Conservation (phyloP, 2,329 filamentous ascomycete species). For the Colletotrichum tofieldiae region DNA sequence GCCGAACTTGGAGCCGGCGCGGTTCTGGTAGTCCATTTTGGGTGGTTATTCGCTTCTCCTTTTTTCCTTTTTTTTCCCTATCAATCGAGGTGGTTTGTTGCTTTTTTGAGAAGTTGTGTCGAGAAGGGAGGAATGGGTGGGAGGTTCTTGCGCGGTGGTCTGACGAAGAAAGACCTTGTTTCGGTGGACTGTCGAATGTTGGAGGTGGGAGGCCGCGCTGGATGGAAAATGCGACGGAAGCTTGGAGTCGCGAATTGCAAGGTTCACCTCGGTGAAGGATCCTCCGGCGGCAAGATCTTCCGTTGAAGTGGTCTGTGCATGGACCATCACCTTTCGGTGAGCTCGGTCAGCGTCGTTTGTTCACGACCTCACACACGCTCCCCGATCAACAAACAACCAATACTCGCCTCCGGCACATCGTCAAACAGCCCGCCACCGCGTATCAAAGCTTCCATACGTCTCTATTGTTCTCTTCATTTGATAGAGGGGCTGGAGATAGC, state of each 20-base stretch:
- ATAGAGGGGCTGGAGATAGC: not conserved
- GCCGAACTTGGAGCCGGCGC: constrained; percentile 97
- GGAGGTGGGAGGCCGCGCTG: not conserved
- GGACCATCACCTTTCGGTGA: not conserved
- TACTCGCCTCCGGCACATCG: no score
- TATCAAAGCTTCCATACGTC: not conserved
- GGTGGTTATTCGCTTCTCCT: not conserved
- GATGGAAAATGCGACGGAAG: constrained; percentile 5
- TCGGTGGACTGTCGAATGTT: not conserved
- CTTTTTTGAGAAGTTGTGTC: not conserved
- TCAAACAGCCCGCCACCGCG: not conserved
- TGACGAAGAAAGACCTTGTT: not conserved
- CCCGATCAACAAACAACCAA: not conserved
- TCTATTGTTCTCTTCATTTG: not conserved
- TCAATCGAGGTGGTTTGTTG: not conserved
- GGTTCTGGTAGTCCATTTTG: constrained; percentile 85
- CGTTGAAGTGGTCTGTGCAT: constrained; percentile 1
- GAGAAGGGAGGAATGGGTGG: no score
- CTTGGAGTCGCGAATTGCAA: constrained; percentile 4
- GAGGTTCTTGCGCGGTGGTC: not conserved
- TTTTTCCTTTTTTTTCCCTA: fast-evolving
- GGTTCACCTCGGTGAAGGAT: constrained; percentile 29
- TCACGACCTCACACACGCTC: not conserved
- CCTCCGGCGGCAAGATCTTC: constrained; percentile 24
- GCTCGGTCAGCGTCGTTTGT: not conserved